phyloP scores from a whole-genome alignment of 148 eudicot genomes.

The Diospyros lotus region DNA sequence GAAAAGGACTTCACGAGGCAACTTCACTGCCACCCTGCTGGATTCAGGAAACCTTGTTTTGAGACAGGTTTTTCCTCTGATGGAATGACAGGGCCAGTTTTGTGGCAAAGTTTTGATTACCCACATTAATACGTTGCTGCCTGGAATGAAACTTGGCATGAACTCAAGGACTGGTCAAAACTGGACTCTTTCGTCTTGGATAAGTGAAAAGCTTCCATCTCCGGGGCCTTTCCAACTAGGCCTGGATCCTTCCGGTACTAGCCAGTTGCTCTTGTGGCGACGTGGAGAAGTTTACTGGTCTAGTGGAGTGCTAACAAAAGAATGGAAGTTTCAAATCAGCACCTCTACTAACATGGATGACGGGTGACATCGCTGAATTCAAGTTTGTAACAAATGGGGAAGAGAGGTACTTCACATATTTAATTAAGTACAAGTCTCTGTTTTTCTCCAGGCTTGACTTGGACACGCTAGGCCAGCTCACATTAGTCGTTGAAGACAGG shows the following conservation, averaged over 20 bases:
- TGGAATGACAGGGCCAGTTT: background rate
- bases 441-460: no score
- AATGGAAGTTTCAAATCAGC: background rate
- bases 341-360: background rate
- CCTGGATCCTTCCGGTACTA: background rate
- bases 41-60: background rate
- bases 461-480: no score
- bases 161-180: background rate
- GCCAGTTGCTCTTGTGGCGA: background rate
- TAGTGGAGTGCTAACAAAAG: background rate
- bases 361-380: no score
- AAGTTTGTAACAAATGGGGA: no score
- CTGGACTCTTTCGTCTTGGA: background rate
- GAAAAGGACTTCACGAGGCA: background rate
- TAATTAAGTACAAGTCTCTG: no score
- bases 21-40: background rate
- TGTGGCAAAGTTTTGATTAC: conserved; percentile 4
- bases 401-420: no score
- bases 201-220: background rate
- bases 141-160: background rate
- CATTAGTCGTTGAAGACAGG: no score
- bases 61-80: background rate
- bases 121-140: background rate
- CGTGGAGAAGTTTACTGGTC: background rate
- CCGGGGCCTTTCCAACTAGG: conserved; percentile 3